A percentile compares a stretch with the other conserved stretches of the same genome.
Evolutionary conservation across 331 rosid species (phyloP).

Genomic region (Quercus lobata): DNA sequence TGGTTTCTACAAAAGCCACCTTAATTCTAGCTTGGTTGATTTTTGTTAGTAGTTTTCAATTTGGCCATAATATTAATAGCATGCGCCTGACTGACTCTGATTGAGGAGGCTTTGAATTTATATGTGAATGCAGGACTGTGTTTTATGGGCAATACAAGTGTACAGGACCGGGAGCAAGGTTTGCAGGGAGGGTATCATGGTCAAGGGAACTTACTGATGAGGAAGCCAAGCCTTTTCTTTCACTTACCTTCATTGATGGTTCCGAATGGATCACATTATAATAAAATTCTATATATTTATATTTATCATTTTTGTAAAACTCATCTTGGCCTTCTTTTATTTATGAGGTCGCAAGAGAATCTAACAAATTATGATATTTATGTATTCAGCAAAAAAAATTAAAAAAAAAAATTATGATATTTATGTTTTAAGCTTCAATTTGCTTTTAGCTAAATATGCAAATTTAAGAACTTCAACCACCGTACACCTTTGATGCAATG

Average conservation of each 20-base stretch:
- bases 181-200: constrained; percentile 94
- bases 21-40: constrained; percentile 10
- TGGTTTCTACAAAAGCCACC: constrained; percentile 17
- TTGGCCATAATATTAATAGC: constrained; percentile 8
- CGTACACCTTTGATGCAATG: rapidly evolving
- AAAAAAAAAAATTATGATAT: too few species aligned
- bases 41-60: neutral
- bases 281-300: neutral
- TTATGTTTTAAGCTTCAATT: too few species aligned
- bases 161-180: constrained; percentile 81
- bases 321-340: neutral
- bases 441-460: too few species aligned
- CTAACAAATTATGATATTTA: too few species aligned
- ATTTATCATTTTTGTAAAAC: neutral
- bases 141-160: constrained; percentile 97
- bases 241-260: constrained; percentile 85
- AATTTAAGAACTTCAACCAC: too few species aligned
- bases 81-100: constrained; percentile 11
- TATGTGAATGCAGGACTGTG: constrained; percentile 69
- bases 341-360: too few species aligned
- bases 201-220: constrained; percentile 87
- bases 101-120: neutral
- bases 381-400: too few species aligned
- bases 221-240: constrained; percentile 87
- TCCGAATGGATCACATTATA: constrained; percentile 77